Percentiles rank a stretch among this genome's conserved stretches.
Conservation (phyloP, 176 grass and related monocot genomes). For the Eragrostis curvula region DNA sequence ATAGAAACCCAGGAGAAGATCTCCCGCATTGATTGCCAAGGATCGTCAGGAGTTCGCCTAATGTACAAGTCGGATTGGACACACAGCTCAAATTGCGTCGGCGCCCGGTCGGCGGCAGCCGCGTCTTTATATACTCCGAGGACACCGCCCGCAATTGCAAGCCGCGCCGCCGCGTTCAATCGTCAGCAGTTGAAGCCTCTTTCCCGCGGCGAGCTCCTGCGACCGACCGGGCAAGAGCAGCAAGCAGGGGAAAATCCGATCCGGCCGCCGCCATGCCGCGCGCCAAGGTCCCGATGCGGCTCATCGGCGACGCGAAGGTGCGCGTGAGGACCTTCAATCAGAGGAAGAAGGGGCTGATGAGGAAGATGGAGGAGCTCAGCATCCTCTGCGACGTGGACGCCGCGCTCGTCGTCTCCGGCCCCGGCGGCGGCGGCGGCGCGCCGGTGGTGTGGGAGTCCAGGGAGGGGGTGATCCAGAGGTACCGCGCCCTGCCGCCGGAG, state of each 20-base stretch:
- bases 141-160: too few species aligned
- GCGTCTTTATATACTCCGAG: too few species aligned
- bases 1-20: neutral
- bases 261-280: conserved; percentile 8
- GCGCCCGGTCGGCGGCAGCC: too few species aligned
- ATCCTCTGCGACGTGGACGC: conserved; percentile 28
- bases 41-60: neutral
- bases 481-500: conserved; percentile 28
- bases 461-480: conserved; percentile 33
- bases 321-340: neutral
- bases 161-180: too few species aligned
- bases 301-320: neutral
- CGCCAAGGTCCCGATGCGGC: conserved; percentile 6
- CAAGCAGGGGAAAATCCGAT: neutral
- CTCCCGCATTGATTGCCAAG: neutral
- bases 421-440: conserved; percentile 7
- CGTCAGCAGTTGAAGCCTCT: too few species aligned
- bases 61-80: neutral
- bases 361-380: conserved; percentile 29
- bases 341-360: conserved; percentile 15
- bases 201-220: too few species aligned
- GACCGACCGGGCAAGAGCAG: too few species aligned
- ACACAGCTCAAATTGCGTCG: neutral
- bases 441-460: conserved; percentile 6
- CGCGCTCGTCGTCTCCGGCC: conserved; percentile 32